These are phyloP conservation scores for Pyrenochaeta sp. DNA, from an alignment of 2,329 filamentous ascomycete genomes.

Conservation along the genomic window DNA sequence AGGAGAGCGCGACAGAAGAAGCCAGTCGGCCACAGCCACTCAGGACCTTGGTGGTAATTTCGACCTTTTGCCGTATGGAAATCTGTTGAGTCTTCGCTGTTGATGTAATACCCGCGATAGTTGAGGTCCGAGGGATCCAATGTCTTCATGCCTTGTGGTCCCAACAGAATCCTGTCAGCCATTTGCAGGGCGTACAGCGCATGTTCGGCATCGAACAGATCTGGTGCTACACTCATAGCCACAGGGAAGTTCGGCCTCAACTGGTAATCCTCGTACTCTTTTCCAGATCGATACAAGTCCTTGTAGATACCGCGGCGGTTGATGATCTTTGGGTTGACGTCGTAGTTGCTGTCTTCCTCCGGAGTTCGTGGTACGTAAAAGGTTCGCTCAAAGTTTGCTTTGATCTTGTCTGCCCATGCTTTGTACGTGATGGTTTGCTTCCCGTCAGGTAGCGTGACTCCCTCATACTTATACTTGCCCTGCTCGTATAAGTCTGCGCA, in stretches of 20 bases:
- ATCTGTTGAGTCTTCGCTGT: constrained; percentile 89
- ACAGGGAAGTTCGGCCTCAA: constrained; percentile 93
- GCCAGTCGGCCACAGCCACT: constrained; percentile 97
- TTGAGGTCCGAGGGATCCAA: constrained; percentile 91
- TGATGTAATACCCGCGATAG: constrained; percentile 93
- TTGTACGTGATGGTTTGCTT: constrained; percentile 69
- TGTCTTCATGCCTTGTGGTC: constrained; percentile 93
- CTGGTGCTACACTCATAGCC: constrained; percentile 91
- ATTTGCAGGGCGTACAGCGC: constrained; percentile 81
- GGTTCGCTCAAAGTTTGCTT: constrained; percentile 86
- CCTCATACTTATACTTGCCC: constrained; percentile 75
- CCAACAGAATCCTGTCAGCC: constrained; percentile 80
- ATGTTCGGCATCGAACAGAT: constrained; percentile 80
- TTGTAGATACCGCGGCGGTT: constrained; percentile 98
- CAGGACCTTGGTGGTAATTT: constrained; percentile 97
- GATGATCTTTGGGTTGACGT: constrained; percentile 79
- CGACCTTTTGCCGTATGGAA: constrained; percentile 92
- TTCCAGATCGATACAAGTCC: constrained; percentile 90
- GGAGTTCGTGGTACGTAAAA: constrained; percentile 82
- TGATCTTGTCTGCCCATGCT: constrained; percentile 82
- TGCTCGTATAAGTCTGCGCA: constrained; percentile 70
- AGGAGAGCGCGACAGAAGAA: constrained; percentile 93
- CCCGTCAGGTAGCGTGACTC: constrained; percentile 72
- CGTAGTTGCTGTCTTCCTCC: constrained; percentile 76
- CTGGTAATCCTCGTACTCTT: constrained; percentile 98